Evolutionary conservation across 2,329 filamentous ascomycete species (phyloP).

Genomic region (Exophiala viscosa): DNA sequence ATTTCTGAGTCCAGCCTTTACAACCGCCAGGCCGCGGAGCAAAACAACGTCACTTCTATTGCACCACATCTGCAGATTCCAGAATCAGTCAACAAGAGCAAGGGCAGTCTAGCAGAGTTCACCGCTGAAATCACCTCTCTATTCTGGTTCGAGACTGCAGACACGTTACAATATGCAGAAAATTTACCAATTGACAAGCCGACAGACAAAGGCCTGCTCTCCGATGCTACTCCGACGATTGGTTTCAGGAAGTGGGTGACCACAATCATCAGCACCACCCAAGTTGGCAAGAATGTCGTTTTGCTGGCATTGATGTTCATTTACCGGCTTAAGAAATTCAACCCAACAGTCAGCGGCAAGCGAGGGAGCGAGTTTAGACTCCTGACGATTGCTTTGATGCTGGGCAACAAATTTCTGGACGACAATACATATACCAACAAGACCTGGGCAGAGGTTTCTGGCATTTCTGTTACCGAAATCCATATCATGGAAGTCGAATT

Average conservation of each 20-base stretch:
- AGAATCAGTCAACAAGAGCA: slow-evolving; percentile 67
- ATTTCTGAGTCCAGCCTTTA: slow-evolving; percentile 4
- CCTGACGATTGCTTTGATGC: slow-evolving; percentile 91
- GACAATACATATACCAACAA: slow-evolving; percentile 53
- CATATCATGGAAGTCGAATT: slow-evolving; percentile 99
- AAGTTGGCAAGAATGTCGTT: slow-evolving; percentile 94
- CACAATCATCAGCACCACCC: slow-evolving; percentile 84
- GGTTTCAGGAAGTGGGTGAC: slow-evolving; percentile 93
- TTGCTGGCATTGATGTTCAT: slow-evolving; percentile 87
- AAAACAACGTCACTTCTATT: slow-evolving; percentile 35
- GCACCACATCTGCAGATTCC: slow-evolving; percentile 65
- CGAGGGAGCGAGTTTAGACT: slow-evolving; percentile 90
- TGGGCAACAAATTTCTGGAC: slow-evolving; percentile 97
- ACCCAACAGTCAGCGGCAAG: slow-evolving; percentile 83
- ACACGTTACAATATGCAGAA: slow-evolving; percentile 73
- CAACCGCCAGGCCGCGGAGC: slow-evolving; percentile 6
- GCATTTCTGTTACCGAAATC: slow-evolving; percentile 88
- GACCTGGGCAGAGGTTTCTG: slow-evolving; percentile 83
- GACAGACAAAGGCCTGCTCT: slow-evolving; percentile 54
- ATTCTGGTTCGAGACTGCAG: slow-evolving; percentile 92
- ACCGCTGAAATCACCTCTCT: slow-evolving; percentile 90
- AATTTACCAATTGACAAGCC: slow-evolving; percentile 42
- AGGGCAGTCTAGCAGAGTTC: slow-evolving; percentile 76
- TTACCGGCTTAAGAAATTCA: slow-evolving; percentile 85
- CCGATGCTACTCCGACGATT: slow-evolving; percentile 70